Conservation (phyloP, 1,139 yeast species). For the Dujonia santamariae region DNA sequence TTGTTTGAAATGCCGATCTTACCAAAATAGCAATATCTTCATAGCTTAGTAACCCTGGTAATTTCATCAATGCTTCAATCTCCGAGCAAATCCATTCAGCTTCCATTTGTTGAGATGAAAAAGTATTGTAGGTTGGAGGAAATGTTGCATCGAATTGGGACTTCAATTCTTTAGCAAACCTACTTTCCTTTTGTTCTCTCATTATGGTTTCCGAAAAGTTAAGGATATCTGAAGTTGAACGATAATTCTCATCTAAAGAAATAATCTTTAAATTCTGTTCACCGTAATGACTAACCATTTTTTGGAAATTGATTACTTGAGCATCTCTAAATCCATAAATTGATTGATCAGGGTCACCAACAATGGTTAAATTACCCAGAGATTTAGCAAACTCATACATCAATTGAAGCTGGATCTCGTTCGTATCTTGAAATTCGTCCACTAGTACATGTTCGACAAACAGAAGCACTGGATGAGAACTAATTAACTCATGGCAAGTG, state of each 20-base stretch:
- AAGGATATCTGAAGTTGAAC: constrained; percentile 73
- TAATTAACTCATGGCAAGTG: constrained; percentile 49
- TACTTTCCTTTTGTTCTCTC: constrained; percentile 48
- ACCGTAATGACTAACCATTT: constrained; percentile 50
- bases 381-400: constrained; percentile 56
- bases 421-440: constrained; percentile 95
- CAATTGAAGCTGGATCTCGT: constrained; percentile 67
- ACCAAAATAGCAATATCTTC: constrained; percentile 71
- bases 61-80: constrained; percentile 40
- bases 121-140: constrained; percentile 46
- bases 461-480: constrained; percentile 40
- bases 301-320: constrained; percentile 59
- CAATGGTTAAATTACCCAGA: constrained; percentile 56
- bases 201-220: constrained; percentile 65
- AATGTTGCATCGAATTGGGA: constrained; percentile 43
- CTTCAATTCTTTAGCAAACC: constrained; percentile 41
- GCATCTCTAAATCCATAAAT: constrained; percentile 90
- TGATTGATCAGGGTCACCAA: constrained; percentile 96
- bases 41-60: constrained; percentile 38
- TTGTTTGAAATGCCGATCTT: constrained; percentile 57
- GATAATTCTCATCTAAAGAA: constrained; percentile 65
- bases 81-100: constrained; percentile 58
- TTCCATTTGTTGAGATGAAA: constrained; percentile 46
- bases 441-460: constrained; percentile 70
- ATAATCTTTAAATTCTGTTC: constrained; percentile 24